Evolutionary conservation across 805 yeast species (phyloP).

Genomic region (Starmerella powellii): DNA sequence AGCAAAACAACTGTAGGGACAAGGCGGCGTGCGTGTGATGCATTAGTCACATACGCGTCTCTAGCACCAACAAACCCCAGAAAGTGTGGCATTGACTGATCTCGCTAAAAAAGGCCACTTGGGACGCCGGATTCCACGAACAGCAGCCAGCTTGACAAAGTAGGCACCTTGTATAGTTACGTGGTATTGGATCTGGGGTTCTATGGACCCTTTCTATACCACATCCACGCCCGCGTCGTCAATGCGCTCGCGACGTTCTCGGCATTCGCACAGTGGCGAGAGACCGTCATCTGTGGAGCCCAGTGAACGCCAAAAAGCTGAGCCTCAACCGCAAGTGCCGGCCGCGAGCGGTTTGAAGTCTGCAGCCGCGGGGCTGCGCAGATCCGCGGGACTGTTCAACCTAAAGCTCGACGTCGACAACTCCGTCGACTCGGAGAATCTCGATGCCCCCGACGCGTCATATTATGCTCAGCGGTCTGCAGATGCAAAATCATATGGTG

Average conservation of each 20-base stretch:
- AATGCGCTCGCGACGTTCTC: neutral
- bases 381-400: conserved; percentile 34
- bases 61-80: neutral
- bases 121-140: too few relatives aligned
- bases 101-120: too few relatives aligned
- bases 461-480: too few relatives aligned
- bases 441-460: conserved; percentile 3
- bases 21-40: neutral
- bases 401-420: conserved; percentile 29
- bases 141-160: too few relatives aligned
- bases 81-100: neutral
- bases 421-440: conserved; percentile 1
- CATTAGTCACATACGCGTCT: conserved; percentile 6
- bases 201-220: conserved; percentile 15
- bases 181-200: neutral
- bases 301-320: conserved; percentile 1
- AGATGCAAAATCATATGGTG: too few relatives aligned
- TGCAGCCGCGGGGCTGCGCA: conserved; percentile 22
- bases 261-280: neutral
- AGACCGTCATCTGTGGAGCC: neutral
- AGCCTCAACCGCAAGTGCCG: conserved; percentile 6
- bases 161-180: too few relatives aligned
- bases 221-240: conserved; percentile 2
- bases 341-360: neutral
- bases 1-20: too few relatives aligned